Base-by-base conservation (phyloP, 352 stramenopile genomes). In the Phytopythium ostracodes region DNA sequence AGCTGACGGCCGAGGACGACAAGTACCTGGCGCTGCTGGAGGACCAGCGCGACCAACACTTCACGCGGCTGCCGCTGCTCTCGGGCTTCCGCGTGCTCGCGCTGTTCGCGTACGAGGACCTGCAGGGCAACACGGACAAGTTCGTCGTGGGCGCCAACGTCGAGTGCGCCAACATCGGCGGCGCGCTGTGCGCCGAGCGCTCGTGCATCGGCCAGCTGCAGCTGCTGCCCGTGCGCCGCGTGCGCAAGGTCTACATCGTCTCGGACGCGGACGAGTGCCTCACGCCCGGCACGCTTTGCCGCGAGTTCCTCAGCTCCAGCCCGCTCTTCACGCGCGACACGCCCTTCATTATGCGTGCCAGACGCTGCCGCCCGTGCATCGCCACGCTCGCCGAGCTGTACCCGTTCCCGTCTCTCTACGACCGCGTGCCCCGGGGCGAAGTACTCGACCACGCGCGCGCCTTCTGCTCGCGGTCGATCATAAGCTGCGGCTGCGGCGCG, bases 171-270 rank as follows among this genome's bases (percentile, higher is more conserved):
- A 94, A 88, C 53, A 85, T 97, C 49, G 76, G 77, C 54, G 84
- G 76, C 49, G 85, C 87, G 35, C 89, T 96, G 36, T 98, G 91
- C 57, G 89, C 91, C 46, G 91, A 98, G 74, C 77, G 89, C 38
- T 76, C 87, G 11, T 88, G 86, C 4, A 79, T 96, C 56, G 79
- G 80, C 22, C 85, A 95, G 67, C 64, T 97, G 44, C 73, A 84
- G 68, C 84, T 94, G 36, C 66, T 84, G 62, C 73, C 71, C 1
- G 66, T 81, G 56, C 67, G 66, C 38, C 61, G 67, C 61, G 72
- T 91, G 17, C 76, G 75, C 54, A 78, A 77, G 62, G 78, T 96
- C 54, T 87, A 92, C 65, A 94, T 97, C 70, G 79, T 92, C 40
- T 95, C 87, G 52, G 91, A 97, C 72, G 77, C 79, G 49, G 60